These are phyloP conservation scores for Casuarina glauca DNA, from an alignment of 306 rosid genomes.

Conservation along the genomic window DNA sequence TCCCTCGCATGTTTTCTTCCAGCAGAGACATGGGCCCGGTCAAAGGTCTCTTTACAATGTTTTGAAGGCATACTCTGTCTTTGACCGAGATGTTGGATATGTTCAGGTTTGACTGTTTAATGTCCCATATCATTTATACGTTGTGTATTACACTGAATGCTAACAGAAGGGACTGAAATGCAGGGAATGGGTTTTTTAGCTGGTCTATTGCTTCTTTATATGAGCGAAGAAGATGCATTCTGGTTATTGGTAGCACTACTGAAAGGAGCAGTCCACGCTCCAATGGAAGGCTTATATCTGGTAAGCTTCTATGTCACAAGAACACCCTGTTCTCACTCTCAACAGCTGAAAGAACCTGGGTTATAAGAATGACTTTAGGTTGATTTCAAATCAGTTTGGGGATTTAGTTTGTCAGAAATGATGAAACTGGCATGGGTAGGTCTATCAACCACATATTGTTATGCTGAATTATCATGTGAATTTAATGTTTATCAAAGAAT, in stretches of 20 bases:
- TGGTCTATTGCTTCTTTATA: conserved; percentile 90
- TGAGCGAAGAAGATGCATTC: conserved; percentile 99
- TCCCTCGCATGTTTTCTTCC: conserved; percentile 98
- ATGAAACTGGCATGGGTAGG: neutral
- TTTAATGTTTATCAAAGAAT: neutral
- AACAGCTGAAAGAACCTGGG: neutral
- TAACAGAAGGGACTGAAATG: conserved; percentile 44
- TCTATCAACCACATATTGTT: neutral
- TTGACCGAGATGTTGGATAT: conserved; percentile 96
- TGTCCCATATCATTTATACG: conserved; percentile 16
- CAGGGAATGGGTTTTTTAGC: conserved; percentile 99
- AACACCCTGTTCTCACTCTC: conserved; percentile 12
- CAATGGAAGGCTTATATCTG: conserved; percentile 97
- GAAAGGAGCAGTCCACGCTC: conserved; percentile 98
- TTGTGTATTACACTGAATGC: conserved; percentile 12
- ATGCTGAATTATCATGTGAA: neutral
- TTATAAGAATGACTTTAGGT: conserved; percentile 3
- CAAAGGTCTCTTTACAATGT: conserved; percentile 98
- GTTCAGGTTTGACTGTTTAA: conserved; percentile 72
- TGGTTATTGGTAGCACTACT: conserved; percentile 96
- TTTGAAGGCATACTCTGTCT: conserved; percentile 92
- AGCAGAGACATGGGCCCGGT: conserved; percentile 98
- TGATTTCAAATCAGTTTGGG: neutral
- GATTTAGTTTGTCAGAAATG: neutral
- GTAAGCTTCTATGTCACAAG: conserved; percentile 37